phyloP scores from a whole-genome alignment of 192 early-diverging fungal genomes.

The Dispira simplex region DNA sequence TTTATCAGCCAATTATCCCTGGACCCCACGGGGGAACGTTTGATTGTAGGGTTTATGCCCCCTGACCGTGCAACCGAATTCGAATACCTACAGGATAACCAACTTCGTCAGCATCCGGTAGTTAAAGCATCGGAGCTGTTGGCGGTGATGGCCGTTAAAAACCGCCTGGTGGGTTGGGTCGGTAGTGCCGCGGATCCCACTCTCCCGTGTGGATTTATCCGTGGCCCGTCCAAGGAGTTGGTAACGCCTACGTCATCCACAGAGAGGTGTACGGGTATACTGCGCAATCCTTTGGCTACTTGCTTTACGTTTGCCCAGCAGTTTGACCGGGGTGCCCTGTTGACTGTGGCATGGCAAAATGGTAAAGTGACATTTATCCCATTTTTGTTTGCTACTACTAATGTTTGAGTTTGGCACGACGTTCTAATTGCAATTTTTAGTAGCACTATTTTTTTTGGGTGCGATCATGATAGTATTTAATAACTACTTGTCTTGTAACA shows the following conservation, averaged over 20 bases:
- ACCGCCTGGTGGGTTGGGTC: not conserved
- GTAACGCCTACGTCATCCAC: conserved; percentile 11
- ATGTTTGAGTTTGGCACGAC: not conserved
- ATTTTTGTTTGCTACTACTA: conserved; percentile 16
- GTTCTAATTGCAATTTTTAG: too few relatives aligned
- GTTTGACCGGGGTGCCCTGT: conserved; percentile 24
- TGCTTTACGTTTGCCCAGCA: conserved; percentile 26
- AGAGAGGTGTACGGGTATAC: not conserved
- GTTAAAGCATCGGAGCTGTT: conserved; percentile 13
- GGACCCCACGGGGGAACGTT: conserved; percentile 26
- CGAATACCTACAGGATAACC: not conserved
- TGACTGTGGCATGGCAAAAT: conserved; percentile 32
- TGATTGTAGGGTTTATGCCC: conserved; percentile 25
- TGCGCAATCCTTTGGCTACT: conserved; percentile 16
- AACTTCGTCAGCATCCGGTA: not conserved
- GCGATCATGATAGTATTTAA: too few relatives aligned
- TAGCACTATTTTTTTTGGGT: too few relatives aligned
- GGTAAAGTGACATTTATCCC: conserved; percentile 29
- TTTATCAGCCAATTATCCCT: conserved; percentile 23
- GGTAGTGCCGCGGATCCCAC: conserved; percentile 17
- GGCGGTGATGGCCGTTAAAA: conserved; percentile 22
- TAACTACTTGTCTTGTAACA: too few relatives aligned
- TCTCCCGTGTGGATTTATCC: conserved; percentile 28
- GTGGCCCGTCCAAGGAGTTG: conserved; percentile 27
- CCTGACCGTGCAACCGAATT: conserved; percentile 22